Base-by-base conservation (phyloP, 208 protist genomes). In the Naegleria gruberi region DNA sequence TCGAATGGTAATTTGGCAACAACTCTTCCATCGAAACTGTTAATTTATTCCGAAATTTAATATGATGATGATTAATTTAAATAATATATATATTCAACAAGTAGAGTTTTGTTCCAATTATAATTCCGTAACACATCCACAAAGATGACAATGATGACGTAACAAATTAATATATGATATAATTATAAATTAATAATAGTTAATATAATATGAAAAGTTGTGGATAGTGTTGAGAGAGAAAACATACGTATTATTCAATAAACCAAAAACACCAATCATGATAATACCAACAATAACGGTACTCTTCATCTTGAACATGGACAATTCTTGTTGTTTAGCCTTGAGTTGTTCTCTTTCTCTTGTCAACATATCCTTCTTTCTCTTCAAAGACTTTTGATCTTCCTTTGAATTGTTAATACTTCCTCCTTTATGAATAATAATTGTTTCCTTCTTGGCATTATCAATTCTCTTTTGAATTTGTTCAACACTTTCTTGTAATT, bases 1-100 rank as follows among this genome's bases (percentile, higher is more conserved):
- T 87, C 43, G 40, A 87, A 87, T 55, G 83, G 83, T 55, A 87
- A 55, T 51, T 87, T 87, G 8, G 43, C 83, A 40, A 87, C 83
- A 87, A 87, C n/a, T 41, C 19, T 55, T 41, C 83, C 83, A 55
- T 87, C 83, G 55, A 87, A 87, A 37, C 43, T 87, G 51, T 65
- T 15, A 15, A 19, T 55, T 5, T 55, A 19, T 5, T 55, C 8
- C 5, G 15, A 19, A 19, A 55, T 55, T 55, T 15, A 55, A 55
- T 19, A 15, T 19, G 5, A 19, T 55, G 46, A 15, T 55, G 8
- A 55, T 55, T 5, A 55, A 19, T 55, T 55, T 19, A 55, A 55
- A 55, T 55, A 19, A 15, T 55, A 15, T 5, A 19, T 55, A 55
- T n/a, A n/a, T n/a, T n/a, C n/a, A n/a, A n/a, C n/a, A n/a, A n/a